phyloP scores from a whole-genome alignment of 108 stramenopile genomes.

The Cyclotella baltica region DNA sequence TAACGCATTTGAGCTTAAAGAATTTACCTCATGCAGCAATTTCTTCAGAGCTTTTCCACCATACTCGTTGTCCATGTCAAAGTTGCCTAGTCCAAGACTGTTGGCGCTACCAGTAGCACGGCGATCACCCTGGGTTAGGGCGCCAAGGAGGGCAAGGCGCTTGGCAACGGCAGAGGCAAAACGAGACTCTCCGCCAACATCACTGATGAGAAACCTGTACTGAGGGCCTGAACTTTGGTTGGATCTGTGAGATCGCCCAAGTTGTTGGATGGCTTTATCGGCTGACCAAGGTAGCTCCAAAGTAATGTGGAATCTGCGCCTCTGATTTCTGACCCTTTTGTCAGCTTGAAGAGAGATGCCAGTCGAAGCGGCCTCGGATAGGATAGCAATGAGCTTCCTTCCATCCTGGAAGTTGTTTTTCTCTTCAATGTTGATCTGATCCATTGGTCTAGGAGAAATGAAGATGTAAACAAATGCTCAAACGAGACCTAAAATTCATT shows the following conservation, averaged over 20 bases:
- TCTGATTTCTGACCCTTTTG: slow-evolving; percentile 38
- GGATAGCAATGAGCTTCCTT: slow-evolving; percentile 73
- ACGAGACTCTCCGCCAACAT: slow-evolving; percentile 73
- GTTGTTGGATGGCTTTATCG: slow-evolving; percentile 81
- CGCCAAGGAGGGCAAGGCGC: slow-evolving; percentile 71
- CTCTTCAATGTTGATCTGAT: slow-evolving; percentile 74
- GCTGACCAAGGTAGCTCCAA: slow-evolving; percentile 85
- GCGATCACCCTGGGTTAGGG: slow-evolving; percentile 76
- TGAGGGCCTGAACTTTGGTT: slow-evolving; percentile 63
- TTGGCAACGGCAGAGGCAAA: slow-evolving; percentile 81
- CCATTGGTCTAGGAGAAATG: slow-evolving; percentile 13
- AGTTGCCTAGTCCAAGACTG: slow-evolving; percentile 39
- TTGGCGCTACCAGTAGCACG: slow-evolving; percentile 55
- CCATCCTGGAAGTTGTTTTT: slow-evolving; percentile 66
- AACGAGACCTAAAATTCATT: not conserved
- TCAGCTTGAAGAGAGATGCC: slow-evolving; percentile 72
- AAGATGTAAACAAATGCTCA: not conserved
- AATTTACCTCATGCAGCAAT: not conserved
- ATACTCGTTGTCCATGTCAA: slow-evolving; percentile 54
- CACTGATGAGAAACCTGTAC: slow-evolving; percentile 61
- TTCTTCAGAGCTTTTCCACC: slow-evolving; percentile 32
- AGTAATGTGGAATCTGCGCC: slow-evolving; percentile 77
- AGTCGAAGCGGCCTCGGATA: slow-evolving; percentile 77
- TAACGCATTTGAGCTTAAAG: not conserved
- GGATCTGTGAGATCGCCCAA: slow-evolving; percentile 82